phyloP scores from a whole-genome alignment of 108 stramenopile species.

The Skeletonema marinoi region DNA sequence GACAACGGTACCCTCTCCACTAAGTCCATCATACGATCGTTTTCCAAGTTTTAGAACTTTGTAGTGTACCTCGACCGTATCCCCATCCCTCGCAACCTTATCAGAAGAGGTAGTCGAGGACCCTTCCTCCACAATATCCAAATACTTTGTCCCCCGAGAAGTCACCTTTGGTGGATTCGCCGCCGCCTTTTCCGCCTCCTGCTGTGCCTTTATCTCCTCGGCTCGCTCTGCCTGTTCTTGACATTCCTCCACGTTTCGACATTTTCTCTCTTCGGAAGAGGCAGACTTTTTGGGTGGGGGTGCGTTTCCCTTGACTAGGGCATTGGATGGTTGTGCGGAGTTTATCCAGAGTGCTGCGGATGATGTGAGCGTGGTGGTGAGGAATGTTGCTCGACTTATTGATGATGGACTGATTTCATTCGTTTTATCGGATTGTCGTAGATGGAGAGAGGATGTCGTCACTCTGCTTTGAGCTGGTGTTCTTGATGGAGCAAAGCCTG shows the following conservation, averaged over 20 bases:
- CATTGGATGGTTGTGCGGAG: slow-evolving; percentile 18
- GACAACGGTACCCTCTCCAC: slow-evolving; percentile 84
- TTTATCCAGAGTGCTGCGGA: background rate
- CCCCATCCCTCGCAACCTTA: slow-evolving; percentile 53
- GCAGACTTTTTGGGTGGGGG: slow-evolving; percentile 63
- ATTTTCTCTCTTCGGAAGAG: slow-evolving; percentile 52
- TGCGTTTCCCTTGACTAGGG: slow-evolving; percentile 85
- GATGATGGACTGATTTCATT: background rate
- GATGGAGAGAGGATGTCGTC: background rate
- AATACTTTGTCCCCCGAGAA: slow-evolving; percentile 53
- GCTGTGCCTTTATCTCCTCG: slow-evolving; percentile 32
- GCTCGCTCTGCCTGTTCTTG: slow-evolving; percentile 70
- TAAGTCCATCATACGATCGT: slow-evolving; percentile 82
- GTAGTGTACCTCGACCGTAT: slow-evolving; percentile 63
- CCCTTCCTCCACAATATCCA: slow-evolving; percentile 48
- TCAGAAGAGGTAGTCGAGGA: background rate
- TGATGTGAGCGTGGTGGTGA: background rate
- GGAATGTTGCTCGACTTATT: background rate
- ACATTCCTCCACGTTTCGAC: slow-evolving; percentile 88
- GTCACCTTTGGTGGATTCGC: slow-evolving; percentile 43
- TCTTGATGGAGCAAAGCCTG: background rate
- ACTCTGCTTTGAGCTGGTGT: background rate
- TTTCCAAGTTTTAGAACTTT: slow-evolving; percentile 88
- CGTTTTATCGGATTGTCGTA: background rate
- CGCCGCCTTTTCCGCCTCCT: slow-evolving; percentile 42